Conservation (phyloP, 805 yeast species). For the Hermanozyma aechmeae region DNA sequence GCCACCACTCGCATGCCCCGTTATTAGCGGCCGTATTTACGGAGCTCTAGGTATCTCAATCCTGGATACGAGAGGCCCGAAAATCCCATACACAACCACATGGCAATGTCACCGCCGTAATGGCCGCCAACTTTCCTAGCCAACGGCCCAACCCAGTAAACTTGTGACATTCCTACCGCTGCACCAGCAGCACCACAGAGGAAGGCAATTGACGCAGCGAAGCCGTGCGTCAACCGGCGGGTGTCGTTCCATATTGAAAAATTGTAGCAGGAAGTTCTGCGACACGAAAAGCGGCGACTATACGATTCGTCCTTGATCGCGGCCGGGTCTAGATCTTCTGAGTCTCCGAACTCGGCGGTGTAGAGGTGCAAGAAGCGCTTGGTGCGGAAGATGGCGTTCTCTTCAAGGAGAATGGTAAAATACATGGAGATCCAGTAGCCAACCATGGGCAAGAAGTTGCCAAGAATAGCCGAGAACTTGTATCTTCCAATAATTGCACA, state of each 20-base stretch:
- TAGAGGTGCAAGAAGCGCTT: constrained; percentile 22
- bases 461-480: constrained; percentile 61
- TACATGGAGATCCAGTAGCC: constrained; percentile 89
- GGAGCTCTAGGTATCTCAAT: constrained; percentile 57
- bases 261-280: constrained; percentile 8
- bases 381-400: constrained; percentile 62
- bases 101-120: constrained; percentile 49
- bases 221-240: constrained; percentile 52
- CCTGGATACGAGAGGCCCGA: constrained; percentile 56
- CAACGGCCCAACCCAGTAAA: constrained; percentile 71
- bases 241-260: constrained; percentile 54
- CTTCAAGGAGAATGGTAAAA: constrained; percentile 60
- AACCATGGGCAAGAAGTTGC: constrained; percentile 82
- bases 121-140: constrained; percentile 52
- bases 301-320: no score
- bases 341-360: constrained; percentile 23
- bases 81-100: constrained; percentile 70
- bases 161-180: constrained; percentile 81
- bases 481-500: constrained; percentile 70
- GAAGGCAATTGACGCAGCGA: constrained; percentile 62
- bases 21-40: constrained; percentile 23
- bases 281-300: no score
- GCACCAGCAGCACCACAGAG: constrained; percentile 71
- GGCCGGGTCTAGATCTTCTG: no score
- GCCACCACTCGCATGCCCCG: no score